Percentiles rank a stretch among this genome's conserved stretches.
phyloP scores from a whole-genome alignment of 305 asterid genomes.

The Fraxinus paxiana region DNA sequence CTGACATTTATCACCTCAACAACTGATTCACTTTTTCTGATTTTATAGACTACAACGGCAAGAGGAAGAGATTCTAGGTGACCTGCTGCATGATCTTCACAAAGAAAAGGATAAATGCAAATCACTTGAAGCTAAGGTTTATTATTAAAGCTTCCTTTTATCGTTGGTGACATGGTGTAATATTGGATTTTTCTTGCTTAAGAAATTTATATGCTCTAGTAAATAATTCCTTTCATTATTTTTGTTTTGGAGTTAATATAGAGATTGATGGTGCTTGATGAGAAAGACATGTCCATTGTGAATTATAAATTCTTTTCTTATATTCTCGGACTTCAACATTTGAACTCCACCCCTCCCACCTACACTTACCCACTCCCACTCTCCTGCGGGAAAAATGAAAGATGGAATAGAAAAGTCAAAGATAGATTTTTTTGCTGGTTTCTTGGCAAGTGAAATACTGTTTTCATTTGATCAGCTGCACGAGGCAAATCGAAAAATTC shows the following conservation, averaged over 20 bases:
- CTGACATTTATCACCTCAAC: conserved; percentile 1
- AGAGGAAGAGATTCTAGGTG: conserved; percentile 73
- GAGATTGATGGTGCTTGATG: background rate
- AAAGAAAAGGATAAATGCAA: conserved; percentile 59
- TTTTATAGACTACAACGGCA: conserved; percentile 55
- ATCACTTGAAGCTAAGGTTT: conserved; percentile 73
- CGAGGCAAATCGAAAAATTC: conserved; percentile 39
- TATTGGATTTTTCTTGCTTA: conserved; percentile 2
- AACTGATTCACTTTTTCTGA: conserved; percentile 15
- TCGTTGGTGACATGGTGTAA: background rate
- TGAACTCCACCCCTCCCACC: background rate
- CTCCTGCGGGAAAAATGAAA: background rate
- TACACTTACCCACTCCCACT: background rate
- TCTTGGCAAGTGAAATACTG: background rate
- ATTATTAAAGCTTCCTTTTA: conserved; percentile 9
- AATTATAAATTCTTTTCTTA: background rate
- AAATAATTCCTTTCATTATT: background rate
- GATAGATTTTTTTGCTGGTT: background rate
- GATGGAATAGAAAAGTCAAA: background rate
- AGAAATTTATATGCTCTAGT: background rate
- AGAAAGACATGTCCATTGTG: background rate
- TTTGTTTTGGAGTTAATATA: background rate
- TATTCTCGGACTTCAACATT: background rate
- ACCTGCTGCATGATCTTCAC: conserved; percentile 58
- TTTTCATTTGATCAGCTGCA: conserved; percentile 45